Conservation (phyloP, 345 rosid genomes). For the Murraya paniculata region DNA sequence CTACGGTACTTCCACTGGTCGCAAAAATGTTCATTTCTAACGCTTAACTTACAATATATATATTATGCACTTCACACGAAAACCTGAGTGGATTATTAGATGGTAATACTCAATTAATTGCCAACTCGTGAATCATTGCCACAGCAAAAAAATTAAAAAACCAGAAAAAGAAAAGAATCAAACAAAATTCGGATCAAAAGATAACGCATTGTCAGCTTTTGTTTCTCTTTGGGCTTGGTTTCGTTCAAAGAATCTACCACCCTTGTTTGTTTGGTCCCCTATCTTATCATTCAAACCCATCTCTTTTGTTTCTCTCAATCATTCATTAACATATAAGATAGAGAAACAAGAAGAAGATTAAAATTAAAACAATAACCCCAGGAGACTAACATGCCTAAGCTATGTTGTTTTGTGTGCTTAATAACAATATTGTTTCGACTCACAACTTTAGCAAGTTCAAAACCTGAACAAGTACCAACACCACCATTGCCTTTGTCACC, state of each 20-base stretch:
- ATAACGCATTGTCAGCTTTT: background rate
- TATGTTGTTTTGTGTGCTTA: background rate
- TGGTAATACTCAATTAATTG: background rate
- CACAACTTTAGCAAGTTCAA: slow-evolving; percentile 6
- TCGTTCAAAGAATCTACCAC: slow-evolving; percentile 2
- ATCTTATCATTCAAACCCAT: background rate
- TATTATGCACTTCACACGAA: no score
- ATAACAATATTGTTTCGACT: slow-evolving; percentile 15
- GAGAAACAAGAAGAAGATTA: background rate
- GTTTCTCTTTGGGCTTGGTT: background rate
- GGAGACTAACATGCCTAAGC: slow-evolving; percentile 12
- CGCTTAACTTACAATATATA: no score
- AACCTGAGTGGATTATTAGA: no score
- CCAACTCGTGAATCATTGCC: background rate
- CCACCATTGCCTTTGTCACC: slow-evolving; percentile 71
- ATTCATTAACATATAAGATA: background rate
- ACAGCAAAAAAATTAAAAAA: background rate
- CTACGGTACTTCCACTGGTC: no score
- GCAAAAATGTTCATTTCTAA: no score
- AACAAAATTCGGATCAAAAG: slow-evolving; percentile 18
- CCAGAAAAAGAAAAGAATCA: background rate
- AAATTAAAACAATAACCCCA: background rate
- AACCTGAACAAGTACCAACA: slow-evolving; percentile 31
- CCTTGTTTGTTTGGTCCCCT: slow-evolving; percentile 7
- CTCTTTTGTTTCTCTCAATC: background rate